Percentiles rank a stretch among this genome's conserved stretches.
phyloP scores from a whole-genome alignment of 495 filamentous ascomycete species.

The Clavariopsis aquatica region DNA sequence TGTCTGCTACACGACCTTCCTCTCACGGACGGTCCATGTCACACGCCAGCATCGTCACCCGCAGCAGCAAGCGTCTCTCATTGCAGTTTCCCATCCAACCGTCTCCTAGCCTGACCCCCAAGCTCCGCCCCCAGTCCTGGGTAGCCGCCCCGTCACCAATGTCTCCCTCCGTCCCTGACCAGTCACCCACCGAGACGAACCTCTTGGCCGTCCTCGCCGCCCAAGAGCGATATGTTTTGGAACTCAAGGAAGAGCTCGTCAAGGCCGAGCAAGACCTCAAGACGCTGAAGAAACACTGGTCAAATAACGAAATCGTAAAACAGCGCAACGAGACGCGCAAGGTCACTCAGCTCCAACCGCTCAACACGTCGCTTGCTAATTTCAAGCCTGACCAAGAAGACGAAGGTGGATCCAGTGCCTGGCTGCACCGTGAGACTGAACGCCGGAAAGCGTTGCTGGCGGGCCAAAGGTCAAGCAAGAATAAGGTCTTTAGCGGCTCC shows the following conservation, averaged over 20 bases:
- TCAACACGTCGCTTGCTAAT: constrained; percentile 46
- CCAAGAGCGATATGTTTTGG: constrained; percentile 89
- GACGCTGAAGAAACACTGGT: constrained; percentile 80
- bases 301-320: constrained; percentile 71
- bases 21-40: constrained; percentile 38
- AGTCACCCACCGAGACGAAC: constrained; percentile 65
- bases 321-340: constrained; percentile 67
- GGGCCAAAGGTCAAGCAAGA: constrained; percentile 45
- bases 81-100: constrained; percentile 70
- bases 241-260: constrained; percentile 82
- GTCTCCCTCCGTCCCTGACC: constrained; percentile 53
- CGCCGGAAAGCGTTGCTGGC: constrained; percentile 59
- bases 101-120: constrained; percentile 34
- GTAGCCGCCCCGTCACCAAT: constrained; percentile 37
- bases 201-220: constrained; percentile 87
- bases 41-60: constrained; percentile 51
- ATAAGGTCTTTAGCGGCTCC: constrained; percentile 70
- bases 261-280: constrained; percentile 77
- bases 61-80: constrained; percentile 75
- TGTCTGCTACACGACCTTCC: constrained; percentile 8
- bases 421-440: constrained; percentile 57
- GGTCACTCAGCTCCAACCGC: constrained; percentile 59
- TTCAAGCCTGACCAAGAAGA: constrained; percentile 39
- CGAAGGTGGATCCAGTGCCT: constrained; percentile 44
- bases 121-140: constrained; percentile 36